Conservation (phyloP, 2,329 filamentous ascomycete genomes). For the Fonsecaea erecta region DNA sequence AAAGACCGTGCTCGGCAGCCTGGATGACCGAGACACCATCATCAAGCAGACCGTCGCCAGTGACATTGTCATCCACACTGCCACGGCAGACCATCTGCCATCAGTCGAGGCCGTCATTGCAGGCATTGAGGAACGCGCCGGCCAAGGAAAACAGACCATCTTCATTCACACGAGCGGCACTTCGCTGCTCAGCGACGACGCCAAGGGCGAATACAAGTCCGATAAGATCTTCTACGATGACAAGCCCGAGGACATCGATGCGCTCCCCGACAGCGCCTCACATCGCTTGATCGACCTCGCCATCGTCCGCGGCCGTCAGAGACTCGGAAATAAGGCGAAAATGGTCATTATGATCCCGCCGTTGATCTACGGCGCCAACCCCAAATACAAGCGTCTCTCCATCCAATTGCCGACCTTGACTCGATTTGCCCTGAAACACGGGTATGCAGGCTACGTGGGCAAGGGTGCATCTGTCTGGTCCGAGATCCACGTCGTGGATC, state of each 20-base stretch:
- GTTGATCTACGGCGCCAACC: constrained; percentile 53
- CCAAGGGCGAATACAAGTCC: constrained; percentile 42
- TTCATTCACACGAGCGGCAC: constrained; percentile 58
- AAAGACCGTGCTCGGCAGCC: constrained; percentile 47
- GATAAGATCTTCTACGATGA: constrained; percentile 53
- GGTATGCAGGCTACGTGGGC: constrained; percentile 53
- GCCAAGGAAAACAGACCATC: constrained; percentile 47
- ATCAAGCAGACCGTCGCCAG: constrained; percentile 43
- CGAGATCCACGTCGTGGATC: constrained; percentile 55
- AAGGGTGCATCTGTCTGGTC: constrained; percentile 49
- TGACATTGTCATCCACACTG: constrained; percentile 56
- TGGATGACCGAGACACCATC: constrained; percentile 50
- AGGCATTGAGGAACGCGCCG: constrained; percentile 49
- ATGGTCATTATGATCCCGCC: constrained; percentile 56
- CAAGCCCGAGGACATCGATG: constrained; percentile 48
- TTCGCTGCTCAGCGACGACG: constrained; percentile 47
- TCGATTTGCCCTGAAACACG: constrained; percentile 55
- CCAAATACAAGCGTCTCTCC: constrained; percentile 47
- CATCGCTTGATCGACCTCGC: constrained; percentile 54
- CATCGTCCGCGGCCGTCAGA: constrained; percentile 47
- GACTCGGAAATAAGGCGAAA: constrained; percentile 49
- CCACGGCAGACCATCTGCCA: constrained; percentile 55
- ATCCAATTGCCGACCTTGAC: constrained; percentile 56
- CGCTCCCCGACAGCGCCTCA: constrained; percentile 48
- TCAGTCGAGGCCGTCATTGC: constrained; percentile 53